Base-by-base conservation (phyloP, 306 rosid species). In the Delonix regia region DNA sequence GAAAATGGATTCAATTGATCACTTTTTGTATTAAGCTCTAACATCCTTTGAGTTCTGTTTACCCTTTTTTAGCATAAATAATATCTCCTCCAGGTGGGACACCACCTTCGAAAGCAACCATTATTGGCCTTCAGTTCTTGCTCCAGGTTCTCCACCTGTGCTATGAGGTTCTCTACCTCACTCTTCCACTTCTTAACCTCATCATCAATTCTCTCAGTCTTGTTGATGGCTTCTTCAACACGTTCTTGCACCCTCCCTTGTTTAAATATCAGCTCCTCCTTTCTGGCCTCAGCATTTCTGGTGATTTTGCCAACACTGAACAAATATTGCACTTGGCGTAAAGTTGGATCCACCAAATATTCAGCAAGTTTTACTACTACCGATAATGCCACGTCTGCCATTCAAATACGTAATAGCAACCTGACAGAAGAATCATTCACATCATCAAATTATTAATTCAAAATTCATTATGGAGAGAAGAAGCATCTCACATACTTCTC, bases 101-200 rank as follows among this genome's bases (percentile, higher is more conserved):
- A 61, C 67, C 67, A 61, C 21, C 67, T 38, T 30, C 42, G 67
- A 28, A 61, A 6, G 6, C 67, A 61, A 42, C 67, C 67, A 7
- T 5, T 28, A 4, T 30, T 61, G 6, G 42, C 42, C 4, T 25
- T 61, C 42, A 30, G 4, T 61, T 61, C 42, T 30, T 61, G 42
- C 30, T 28, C 22, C 22, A 61, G 1, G 4, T 15, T 30, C 42
- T 61, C 67, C 67, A 61, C 67, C 12, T 61, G 12, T 28, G 67
- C 42, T 61, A 61, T 30, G 11, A 28, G 8, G 7, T 6, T 7
- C 6, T 61, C 30, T 22, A 61, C 67, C 2, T 61, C 42, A 5
- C 6, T 7, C 12, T 5, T 6, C 67, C 67, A 61, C 22, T 16
- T 61, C 11, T 30, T 8, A 61, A 61, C 67, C 6, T 19, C 67